phyloP scores from a whole-genome alignment of 192 early-diverging fungal species.

The Entrophospora sp. region DNA sequence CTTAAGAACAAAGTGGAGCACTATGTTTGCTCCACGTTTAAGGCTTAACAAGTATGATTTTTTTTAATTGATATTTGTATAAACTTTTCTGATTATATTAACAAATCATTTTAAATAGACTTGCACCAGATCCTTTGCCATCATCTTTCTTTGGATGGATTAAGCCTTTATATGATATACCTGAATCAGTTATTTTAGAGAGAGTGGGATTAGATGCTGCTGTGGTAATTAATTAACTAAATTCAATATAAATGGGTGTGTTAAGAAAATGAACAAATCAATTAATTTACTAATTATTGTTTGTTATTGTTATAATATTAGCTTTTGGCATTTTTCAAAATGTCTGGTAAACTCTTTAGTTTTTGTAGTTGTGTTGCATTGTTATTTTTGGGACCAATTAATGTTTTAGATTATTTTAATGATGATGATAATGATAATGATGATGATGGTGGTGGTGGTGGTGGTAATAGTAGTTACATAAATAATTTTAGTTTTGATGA shows the following conservation, averaged over 20 bases:
- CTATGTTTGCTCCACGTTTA: slow-evolving; percentile 32
- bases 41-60: slow-evolving; percentile 25
- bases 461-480: not conserved
- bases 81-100: not conserved
- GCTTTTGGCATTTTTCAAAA: slow-evolving; percentile 47
- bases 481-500: not conserved
- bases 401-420: slow-evolving; percentile 9
- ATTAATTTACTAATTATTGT: not conserved
- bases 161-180: slow-evolving; percentile 32
- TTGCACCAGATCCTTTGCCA: slow-evolving; percentile 34
- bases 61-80: not conserved
- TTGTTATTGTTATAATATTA: too few species aligned
- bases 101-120: slow-evolving; percentile 22
- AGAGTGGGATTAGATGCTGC: slow-evolving; percentile 49
- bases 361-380: slow-evolving; percentile 40
- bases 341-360: slow-evolving; percentile 39
- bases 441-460: not conserved
- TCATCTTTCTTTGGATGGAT: slow-evolving; percentile 46
- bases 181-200: slow-evolving; percentile 37
- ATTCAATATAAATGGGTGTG: not conserved
- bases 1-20: slow-evolving; percentile 29
- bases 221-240: slow-evolving; percentile 27
- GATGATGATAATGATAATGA: not conserved
- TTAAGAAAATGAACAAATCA: not conserved
- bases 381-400: slow-evolving; percentile 39